Conservation (phyloP, 1,139 yeast genomes). For the Geotrichum histeridarum region DNA sequence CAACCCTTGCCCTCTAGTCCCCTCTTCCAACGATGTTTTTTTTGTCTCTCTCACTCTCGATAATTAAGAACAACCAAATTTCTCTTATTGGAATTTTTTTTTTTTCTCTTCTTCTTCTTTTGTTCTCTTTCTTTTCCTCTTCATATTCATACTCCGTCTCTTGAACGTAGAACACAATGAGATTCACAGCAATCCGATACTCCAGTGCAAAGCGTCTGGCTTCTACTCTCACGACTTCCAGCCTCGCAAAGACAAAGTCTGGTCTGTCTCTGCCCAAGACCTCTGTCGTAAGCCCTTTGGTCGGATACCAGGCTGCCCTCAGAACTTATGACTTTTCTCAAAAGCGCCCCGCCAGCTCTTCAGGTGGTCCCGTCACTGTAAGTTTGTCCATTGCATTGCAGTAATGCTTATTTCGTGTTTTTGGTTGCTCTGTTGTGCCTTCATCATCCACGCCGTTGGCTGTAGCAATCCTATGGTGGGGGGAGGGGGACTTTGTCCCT, state of each 20-base stretch:
- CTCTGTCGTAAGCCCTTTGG: slow-evolving; percentile 17
- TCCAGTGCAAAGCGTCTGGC: slow-evolving; percentile 18
- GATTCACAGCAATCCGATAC: slow-evolving; percentile 15
- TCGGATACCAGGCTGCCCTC: slow-evolving; percentile 31
- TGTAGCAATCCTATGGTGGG: background rate
- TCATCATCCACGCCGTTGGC: background rate
- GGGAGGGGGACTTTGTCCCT: background rate
- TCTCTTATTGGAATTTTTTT: slow-evolving; percentile 1
- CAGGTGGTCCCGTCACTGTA: slow-evolving; percentile 34
- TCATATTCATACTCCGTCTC: background rate
- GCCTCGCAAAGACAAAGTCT: slow-evolving; percentile 12
- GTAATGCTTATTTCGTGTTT: background rate
- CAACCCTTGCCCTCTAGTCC: background rate
- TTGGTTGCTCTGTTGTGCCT: background rate
- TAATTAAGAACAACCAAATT: background rate
- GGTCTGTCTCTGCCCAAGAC: slow-evolving; percentile 22
- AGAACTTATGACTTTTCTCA: slow-evolving; percentile 27
- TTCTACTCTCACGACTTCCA: slow-evolving; percentile 9
- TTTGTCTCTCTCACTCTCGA: no score
- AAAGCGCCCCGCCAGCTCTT: slow-evolving; percentile 29
- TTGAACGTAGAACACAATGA: slow-evolving; percentile 8
- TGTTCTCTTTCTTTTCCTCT: background rate
- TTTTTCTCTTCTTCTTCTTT: background rate
- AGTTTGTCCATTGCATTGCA: slow-evolving; percentile 17
- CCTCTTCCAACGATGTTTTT: slow-evolving; percentile 6